Conservation (phyloP, 352 stramenopile genomes). For the Aphanomyces stellatus region DNA sequence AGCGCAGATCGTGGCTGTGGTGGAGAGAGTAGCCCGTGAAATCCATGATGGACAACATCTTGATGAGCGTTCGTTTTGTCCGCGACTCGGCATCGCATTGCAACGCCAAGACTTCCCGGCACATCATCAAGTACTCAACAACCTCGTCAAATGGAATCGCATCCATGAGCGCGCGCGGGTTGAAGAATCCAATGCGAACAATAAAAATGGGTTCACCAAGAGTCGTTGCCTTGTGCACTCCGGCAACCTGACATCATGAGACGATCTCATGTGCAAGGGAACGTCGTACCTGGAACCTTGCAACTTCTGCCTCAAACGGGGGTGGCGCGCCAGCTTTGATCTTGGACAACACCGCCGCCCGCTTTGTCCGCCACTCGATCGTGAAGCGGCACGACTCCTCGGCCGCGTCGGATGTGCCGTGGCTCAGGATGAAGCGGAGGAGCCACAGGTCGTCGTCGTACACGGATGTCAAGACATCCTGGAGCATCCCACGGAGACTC, state of each 20-base stretch:
- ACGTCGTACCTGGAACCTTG: slow-evolving; percentile 7
- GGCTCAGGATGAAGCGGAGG: slow-evolving; percentile 10
- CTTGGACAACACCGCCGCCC: neutral
- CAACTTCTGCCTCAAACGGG: slow-evolving; percentile 1
- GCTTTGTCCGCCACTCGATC: slow-evolving; percentile 1
- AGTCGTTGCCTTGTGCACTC: slow-evolving; percentile 4
- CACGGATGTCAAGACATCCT: no score
- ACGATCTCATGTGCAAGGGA: neutral
- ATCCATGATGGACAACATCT: neutral
- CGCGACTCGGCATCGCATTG: neutral
- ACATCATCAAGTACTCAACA: slow-evolving; percentile 15
- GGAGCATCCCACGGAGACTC: no score
- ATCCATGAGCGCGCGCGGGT: slow-evolving; percentile 2
- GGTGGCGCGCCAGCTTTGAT: neutral
- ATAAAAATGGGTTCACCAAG: slow-evolving; percentile 6
- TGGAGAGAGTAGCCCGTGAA: slow-evolving; percentile 2
- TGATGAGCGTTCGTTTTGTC: neutral
- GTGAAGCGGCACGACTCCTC: slow-evolving; percentile 9
- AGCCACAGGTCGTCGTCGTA: slow-evolving; percentile 15
- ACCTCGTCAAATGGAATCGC: slow-evolving; percentile 9
- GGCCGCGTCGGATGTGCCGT: neutral
- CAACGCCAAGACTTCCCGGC: neutral
- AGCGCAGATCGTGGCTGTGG: neutral
- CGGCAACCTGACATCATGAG: neutral
- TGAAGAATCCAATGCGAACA: slow-evolving; percentile 14